Percentiles rank a stretch among this genome's conserved stretches.
Conservation (phyloP, 1,284 basidiomycete species). For the Leccinum fallax region DNA sequence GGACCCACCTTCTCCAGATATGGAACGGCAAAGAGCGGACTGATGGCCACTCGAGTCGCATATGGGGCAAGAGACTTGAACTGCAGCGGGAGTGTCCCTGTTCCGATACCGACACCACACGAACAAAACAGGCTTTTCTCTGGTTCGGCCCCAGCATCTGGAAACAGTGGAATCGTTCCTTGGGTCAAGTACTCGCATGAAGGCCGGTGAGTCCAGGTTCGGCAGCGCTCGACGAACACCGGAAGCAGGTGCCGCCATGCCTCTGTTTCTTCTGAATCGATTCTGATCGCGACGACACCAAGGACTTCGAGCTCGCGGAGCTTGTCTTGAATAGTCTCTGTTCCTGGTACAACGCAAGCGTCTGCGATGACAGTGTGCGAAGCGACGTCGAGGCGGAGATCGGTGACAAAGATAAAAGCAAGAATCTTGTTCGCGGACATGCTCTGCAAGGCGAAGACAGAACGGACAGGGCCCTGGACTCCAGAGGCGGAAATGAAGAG, state of each 20-base stretch:
- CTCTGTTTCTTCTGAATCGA: conserved; percentile 33
- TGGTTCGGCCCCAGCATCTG: conserved; percentile 33
- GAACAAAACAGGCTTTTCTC: conserved; percentile 35
- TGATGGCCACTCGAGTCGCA: conserved; percentile 50
- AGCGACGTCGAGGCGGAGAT: conserved; percentile 45
- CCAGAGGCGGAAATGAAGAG: conserved; percentile 36
- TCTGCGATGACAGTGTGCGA: conserved; percentile 50
- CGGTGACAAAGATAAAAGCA: conserved; percentile 44
- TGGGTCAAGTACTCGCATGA: conserved; percentile 44
- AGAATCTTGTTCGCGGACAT: conserved; percentile 28
- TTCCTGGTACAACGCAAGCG: conserved; percentile 44
- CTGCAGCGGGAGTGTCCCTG: conserved; percentile 30
- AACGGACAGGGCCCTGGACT: conserved; percentile 9
- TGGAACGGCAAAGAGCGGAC: conserved; percentile 49
- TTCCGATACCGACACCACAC: conserved; percentile 49
- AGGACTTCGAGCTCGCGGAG: conserved; percentile 9
- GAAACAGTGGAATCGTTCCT: conserved; percentile 36
- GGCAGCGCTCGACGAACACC: conserved; percentile 51
- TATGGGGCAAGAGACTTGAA: conserved; percentile 39
- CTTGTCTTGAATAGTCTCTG: conserved; percentile 3
- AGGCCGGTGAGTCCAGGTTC: conserved; percentile 49
- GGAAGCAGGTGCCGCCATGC: conserved; percentile 53
- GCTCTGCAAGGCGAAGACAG: conserved; percentile 38
- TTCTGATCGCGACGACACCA: conserved; percentile 16
- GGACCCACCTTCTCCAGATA: conserved; percentile 42